A percentile compares a stretch with the other conserved stretches of the same genome.
Evolutionary conservation across 768 basidiomycete species (phyloP).

Genomic region (Mycena rebaudengoi): DNA sequence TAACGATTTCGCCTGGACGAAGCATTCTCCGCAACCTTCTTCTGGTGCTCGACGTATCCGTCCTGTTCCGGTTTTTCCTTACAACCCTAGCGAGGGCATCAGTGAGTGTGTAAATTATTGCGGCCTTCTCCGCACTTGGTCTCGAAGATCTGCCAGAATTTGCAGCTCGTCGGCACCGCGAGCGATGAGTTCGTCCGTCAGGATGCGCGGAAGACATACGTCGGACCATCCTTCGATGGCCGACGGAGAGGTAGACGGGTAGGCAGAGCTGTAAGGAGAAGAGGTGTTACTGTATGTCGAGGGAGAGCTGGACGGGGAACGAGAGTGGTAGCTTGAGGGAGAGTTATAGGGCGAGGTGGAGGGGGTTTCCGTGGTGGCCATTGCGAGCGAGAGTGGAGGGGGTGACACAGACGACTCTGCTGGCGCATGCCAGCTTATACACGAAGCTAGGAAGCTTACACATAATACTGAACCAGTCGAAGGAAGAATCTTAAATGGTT

Average conservation of each 20-base stretch:
- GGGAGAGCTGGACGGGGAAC: slow-evolving; percentile 23
- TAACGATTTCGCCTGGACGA: slow-evolving; percentile 23
- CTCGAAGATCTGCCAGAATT: slow-evolving; percentile 9
- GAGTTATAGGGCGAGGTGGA: slow-evolving; percentile 13
- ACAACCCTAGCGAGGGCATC: neutral
- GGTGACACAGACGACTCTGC: neutral
- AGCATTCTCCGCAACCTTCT: slow-evolving; percentile 28
- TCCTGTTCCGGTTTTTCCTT: slow-evolving; percentile 14
- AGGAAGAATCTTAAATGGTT: slow-evolving; percentile 19
- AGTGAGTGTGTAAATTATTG: neutral
- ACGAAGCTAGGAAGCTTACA: slow-evolving; percentile 12
- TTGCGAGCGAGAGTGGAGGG: slow-evolving; percentile 10
- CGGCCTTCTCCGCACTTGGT: neutral
- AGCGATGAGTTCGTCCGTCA: slow-evolving; percentile 25
- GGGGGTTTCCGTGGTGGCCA: slow-evolving; percentile 24
- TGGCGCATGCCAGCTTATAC: slow-evolving; percentile 18
- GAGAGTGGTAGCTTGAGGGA: slow-evolving; percentile 10
- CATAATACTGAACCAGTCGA: slow-evolving; percentile 25
- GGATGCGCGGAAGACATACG: slow-evolving; percentile 10
- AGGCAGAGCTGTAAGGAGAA: slow-evolving; percentile 22
- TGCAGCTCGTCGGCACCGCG: slow-evolving; percentile 25
- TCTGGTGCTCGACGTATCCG: slow-evolving; percentile 14
- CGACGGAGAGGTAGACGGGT: slow-evolving; percentile 25
- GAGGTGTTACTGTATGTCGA: slow-evolving; percentile 20
- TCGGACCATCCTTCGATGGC: slow-evolving; percentile 23